Base-by-base conservation (phyloP, 225 moss, liverwort and hornwort species). In the Lunularia cruciata region DNA sequence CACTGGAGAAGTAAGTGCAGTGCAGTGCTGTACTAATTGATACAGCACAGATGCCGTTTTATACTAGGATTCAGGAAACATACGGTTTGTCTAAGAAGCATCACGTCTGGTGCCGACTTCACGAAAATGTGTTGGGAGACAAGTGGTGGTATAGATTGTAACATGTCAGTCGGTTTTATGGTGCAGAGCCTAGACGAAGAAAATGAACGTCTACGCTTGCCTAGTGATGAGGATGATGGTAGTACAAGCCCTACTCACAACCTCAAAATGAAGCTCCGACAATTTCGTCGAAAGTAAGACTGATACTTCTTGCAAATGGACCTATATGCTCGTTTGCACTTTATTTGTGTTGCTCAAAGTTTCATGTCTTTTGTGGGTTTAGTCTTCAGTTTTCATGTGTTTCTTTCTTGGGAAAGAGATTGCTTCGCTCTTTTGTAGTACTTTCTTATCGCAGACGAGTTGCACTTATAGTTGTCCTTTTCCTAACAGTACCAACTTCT, bases 221-320 rank as follows among this genome's bases (percentile, higher is more conserved):
- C 74, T 0, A 75, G 75, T 60, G 82, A 83, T 62, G 66, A 77
- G n/a, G 95, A 89, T 10, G 58, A 65, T 36, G 83, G 42, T 47
- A 81, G 70, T 37, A 63, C 59, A 34, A 83, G 75, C 73, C 69
- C 89, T 70, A 74, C 81, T 45, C 93, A 96, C 75, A 85, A 86
- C 49, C 65, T 98, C 53, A 91, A 82, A 57, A 57, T 83, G 75
- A 98, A 93, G 76, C 83, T 98, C 48, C 86, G 92, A 55, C 91
- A 89, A 76, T 88, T 98, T 60, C 98, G 98, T 34, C 83, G 89
- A 69, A 93, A 92, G 85, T 91, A 78, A 35, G 52, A n/a, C n/a
- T n/a, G n/a, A 23, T 1, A 47, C 15, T 46, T 23, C 26, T 23
- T 9, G 15, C 0, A 2, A 13, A 19, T 19, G 23, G 27, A 26